phyloP scores from a whole-genome alignment of 106 monocot species.

The Allium fistulosum region DNA sequence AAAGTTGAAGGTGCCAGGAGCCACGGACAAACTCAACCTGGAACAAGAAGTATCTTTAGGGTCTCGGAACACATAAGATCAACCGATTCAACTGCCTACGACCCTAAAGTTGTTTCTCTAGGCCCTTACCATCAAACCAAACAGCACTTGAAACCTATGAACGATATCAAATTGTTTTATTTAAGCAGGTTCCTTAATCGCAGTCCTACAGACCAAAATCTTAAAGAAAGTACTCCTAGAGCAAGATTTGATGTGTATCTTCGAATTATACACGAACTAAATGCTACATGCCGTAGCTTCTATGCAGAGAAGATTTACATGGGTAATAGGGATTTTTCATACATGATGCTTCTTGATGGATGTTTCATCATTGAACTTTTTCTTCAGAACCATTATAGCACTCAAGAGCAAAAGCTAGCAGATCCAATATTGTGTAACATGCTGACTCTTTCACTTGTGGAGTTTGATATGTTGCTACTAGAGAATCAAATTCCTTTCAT shows the following conservation, averaged over 20 bases:
- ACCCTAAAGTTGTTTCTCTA: constrained; percentile 15
- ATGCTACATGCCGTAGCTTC: neutral
- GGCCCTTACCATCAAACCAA: constrained; percentile 17
- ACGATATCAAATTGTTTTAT: constrained; percentile 12
- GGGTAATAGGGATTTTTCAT: neutral
- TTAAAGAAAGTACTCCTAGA: neutral
- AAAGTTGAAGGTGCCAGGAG: neutral
- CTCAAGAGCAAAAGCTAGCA: neutral
- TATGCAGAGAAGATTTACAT: neutral
- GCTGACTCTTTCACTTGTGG: neutral
- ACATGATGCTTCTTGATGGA: constrained; percentile 10
- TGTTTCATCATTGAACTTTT: constrained; percentile 11
- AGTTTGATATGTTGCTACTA: constrained; percentile 4
- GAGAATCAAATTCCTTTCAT: constrained; percentile 9
- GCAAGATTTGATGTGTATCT: neutral
- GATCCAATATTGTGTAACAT: constrained; percentile 3
- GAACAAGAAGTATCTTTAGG: no score
- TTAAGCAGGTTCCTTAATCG: constrained; percentile 2
- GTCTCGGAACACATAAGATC: neutral
- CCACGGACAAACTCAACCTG: no score
- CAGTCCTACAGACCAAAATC: neutral
- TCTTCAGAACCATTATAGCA: neutral
- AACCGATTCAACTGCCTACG: constrained; percentile 1
- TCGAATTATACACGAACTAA: neutral
- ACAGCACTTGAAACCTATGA: neutral